A percentile compares a stretch with the other conserved stretches of the same genome.
phyloP scores from a whole-genome alignment of 2,329 filamentous ascomycete species.

The Colletotrichum cordylinicola region DNA sequence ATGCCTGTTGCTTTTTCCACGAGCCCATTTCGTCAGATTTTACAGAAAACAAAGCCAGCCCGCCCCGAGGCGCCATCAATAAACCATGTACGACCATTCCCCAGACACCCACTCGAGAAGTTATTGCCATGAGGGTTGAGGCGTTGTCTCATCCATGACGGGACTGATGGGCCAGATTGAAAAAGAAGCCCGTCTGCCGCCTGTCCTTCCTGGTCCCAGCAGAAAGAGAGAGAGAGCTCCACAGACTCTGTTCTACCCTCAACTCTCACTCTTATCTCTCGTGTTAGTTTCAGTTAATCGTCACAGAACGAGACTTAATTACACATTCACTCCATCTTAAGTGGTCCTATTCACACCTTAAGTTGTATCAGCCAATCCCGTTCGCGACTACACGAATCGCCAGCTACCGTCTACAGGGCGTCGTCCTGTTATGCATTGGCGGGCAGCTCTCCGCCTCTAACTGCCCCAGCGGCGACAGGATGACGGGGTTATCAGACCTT shows the following conservation, averaged over 20 bases:
- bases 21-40: neutral
- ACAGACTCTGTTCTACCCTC: neutral
- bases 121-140: neutral
- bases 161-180: neutral
- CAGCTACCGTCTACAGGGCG: neutral
- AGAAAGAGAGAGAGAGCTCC: neutral
- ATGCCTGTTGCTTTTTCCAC: neutral
- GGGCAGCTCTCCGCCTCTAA: neutral
- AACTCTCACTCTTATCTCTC: neutral
- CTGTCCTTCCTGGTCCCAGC: neutral
- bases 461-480: neutral
- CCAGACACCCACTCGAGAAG: neutral
- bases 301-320: neutral
- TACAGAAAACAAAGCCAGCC: neutral
- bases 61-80: neutral
- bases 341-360: neutral
- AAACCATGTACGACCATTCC: neutral
- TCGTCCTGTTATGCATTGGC: neutral
- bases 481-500: neutral
- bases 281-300: neutral
- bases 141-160: neutral
- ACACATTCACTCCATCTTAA: neutral
- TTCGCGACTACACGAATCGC: neutral
- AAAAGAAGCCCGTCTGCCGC: neutral
- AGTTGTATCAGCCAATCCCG: neutral